Evolutionary conservation across 2,329 filamentous ascomycete genomes (phyloP), one percentile per base, ranked within the genome.

Genomic region (Aspergillus sojae): DNA sequence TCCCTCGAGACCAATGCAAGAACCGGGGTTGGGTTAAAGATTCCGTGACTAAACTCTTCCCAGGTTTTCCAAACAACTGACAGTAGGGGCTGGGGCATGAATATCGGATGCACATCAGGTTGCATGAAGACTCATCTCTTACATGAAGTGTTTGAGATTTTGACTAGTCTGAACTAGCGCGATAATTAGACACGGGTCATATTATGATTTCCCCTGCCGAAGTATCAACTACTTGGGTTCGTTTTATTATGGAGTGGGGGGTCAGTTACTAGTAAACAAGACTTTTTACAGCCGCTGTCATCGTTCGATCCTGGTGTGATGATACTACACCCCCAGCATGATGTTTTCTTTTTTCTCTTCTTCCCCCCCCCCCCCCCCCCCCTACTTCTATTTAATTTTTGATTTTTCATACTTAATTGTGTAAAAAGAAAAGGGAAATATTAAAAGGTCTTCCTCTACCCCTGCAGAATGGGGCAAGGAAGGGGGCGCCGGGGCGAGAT

Each of bases 61-160:
- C 14, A 28, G 16, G 23, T 50, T 28, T 14, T 14, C 23, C 28
- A 36, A 34, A 30, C 16, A n/a, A 19, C 28, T 3, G 16, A 36
- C 36, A 45, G 57, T 61, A 63, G 54, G 58, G 62, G 56, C 50
- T 60, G 52, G 50, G 52, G 50, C 55, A 58, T 48, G 48, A 50
- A 64, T 54, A 52, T 63, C 62, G 41, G 55, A 58, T 55, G 57
- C 50, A 58, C 63, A 63, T 61, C 55, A 23, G 34, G 61, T 26
- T 57, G 57, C 63, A 62, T 61, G 60, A 61, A 54, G 52, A 57
- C 60, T 50, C 30, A 41, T 60, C 61, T 67, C 65, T 65, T 48
- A 67, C 65, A 65, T 64, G 26, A 63, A 65, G 34, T 57, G 65
- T 67, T 68, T 68, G 67, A 67, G 58, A 54, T 63, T 67, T 45